phyloP scores from a whole-genome alignment of 148 eudicot genomes.

The Simmondsia chinensis region DNA sequence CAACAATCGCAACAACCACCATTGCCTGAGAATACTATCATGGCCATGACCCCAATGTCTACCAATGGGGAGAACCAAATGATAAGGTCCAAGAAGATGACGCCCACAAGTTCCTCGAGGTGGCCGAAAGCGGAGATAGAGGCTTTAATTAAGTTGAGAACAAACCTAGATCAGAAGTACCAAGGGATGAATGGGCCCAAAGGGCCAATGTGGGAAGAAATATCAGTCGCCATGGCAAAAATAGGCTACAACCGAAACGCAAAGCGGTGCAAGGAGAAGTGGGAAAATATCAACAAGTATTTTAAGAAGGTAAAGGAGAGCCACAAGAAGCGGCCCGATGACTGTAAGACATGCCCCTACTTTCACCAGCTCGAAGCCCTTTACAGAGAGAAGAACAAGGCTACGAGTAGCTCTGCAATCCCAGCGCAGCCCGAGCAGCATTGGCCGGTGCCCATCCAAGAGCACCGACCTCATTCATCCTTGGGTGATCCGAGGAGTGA shows the following conservation, averaged over 20 bases:
- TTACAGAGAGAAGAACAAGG: slow-evolving; percentile 32
- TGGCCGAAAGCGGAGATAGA: slow-evolving; percentile 90
- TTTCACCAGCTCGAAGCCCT: slow-evolving; percentile 58
- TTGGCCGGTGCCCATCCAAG: no score
- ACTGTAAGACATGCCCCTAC: slow-evolving; percentile 78
- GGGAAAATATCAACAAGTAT: slow-evolving; percentile 92
- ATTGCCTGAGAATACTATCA: slow-evolving; percentile 8
- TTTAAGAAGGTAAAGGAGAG: slow-evolving; percentile 65
- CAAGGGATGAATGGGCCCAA: slow-evolving; percentile 39
- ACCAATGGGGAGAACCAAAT: no score
- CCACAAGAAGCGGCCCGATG: slow-evolving; percentile 62
- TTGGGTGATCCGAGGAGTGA: no score
- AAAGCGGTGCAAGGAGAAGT: slow-evolving; percentile 84
- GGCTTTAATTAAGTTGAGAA: slow-evolving; percentile 51
- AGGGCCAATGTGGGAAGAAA: slow-evolving; percentile 76
- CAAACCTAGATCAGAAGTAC: slow-evolving; percentile 35
- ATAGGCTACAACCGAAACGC: slow-evolving; percentile 61
- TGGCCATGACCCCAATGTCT: no score
- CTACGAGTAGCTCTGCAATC: no score
- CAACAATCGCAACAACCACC: neutral
- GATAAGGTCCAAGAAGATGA: no score
- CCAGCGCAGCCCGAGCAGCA: no score
- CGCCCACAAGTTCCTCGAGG: slow-evolving; percentile 27
- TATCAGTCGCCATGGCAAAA: slow-evolving; percentile 54
- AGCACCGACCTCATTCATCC: no score